Evolutionary conservation across 441 rosid species (phyloP).

Genomic region (Cnidoscolus chayamansa): DNA sequence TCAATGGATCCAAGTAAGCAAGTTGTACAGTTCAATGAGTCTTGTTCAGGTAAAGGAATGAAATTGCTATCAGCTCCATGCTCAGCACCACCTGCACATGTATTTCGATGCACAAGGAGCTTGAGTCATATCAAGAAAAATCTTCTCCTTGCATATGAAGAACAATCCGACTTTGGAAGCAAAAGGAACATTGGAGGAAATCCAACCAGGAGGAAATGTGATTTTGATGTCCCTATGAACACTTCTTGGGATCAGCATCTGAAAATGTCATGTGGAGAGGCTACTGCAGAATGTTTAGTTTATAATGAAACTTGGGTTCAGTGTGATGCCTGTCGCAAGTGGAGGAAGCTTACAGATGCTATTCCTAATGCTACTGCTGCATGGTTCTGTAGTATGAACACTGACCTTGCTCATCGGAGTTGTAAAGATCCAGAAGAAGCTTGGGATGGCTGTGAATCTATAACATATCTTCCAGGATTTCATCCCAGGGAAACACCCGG

Average conservation of each 20-base stretch:
- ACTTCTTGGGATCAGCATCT: conserved; percentile 22
- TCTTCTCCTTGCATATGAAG: conserved; percentile 49
- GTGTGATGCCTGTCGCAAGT: conserved; percentile 86
- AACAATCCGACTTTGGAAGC: conserved; percentile 31
- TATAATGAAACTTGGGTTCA: conserved; percentile 77
- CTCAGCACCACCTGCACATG: conserved; percentile 32
- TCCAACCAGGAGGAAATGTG: conserved; percentile 35
- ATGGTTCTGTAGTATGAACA: conserved; percentile 96
- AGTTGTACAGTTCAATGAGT: conserved; percentile 31
- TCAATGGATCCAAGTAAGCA: conserved; percentile 38
- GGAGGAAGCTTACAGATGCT: conserved; percentile 69
- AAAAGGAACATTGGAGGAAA: conserved; percentile 36
- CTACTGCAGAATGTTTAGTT: conserved; percentile 30
- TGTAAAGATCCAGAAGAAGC: conserved; percentile 76
- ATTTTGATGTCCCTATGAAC: conserved; percentile 15
- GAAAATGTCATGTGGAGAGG: conserved; percentile 30
- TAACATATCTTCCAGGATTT: conserved; percentile 76
- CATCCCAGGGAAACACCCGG: conserved; percentile 58
- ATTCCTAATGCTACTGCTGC: conserved; percentile 49
- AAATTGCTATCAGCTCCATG: conserved; percentile 25
- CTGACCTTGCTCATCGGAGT: conserved; percentile 56
- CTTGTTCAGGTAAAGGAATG: conserved; percentile 28
- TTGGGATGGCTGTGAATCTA: conserved; percentile 54
- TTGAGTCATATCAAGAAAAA: conserved; percentile 55
- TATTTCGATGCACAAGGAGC: conserved; percentile 48